Conservation (phyloP, 495 filamentous ascomycete species). For the Paragyromitra xinjiangensis region DNA sequence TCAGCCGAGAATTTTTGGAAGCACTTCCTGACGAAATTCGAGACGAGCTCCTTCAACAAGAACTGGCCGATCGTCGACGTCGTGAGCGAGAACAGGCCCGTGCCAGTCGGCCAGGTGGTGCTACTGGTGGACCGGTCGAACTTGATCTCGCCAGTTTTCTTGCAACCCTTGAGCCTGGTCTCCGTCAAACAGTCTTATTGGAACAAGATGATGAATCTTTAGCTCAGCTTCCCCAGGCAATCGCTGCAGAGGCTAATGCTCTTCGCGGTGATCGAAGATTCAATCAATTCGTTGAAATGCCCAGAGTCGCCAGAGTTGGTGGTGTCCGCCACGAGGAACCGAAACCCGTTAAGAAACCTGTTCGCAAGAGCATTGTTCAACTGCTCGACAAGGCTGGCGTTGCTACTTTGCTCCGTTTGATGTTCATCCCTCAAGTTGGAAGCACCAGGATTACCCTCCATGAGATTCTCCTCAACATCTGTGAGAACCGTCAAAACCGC, state of each 20-base stretch:
- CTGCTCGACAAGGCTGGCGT: constrained; percentile 97
- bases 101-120: constrained; percentile 64
- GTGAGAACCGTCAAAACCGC: constrained; percentile 91
- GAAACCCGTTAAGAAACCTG: constrained; percentile 69
- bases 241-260: constrained; percentile 84
- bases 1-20: constrained; percentile 92
- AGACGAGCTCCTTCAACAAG: constrained; percentile 86
- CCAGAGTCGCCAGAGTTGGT: constrained; percentile 63
- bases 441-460: constrained; percentile 81
- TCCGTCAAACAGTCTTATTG: constrained; percentile 85
- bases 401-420: constrained; percentile 89
- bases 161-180: constrained; percentile 82
- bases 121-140: constrained; percentile 73
- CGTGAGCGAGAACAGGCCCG: constrained; percentile 81
- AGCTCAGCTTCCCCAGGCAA: constrained; percentile 81
- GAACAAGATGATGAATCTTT: constrained; percentile 91
- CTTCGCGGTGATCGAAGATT: constrained; percentile 68
- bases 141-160: constrained; percentile 95
- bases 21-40: constrained; percentile 90
- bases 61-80: constrained; percentile 86
- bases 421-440: constrained; percentile 93
- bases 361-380: constrained; percentile 83
- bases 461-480: constrained; percentile 85
- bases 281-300: constrained; percentile 68
- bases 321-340: constrained; percentile 61